A percentile compares a stretch with the other conserved stretches of the same genome.
phyloP scores from a whole-genome alignment of 441 rosid genomes.

The Mallotus japonicus region DNA sequence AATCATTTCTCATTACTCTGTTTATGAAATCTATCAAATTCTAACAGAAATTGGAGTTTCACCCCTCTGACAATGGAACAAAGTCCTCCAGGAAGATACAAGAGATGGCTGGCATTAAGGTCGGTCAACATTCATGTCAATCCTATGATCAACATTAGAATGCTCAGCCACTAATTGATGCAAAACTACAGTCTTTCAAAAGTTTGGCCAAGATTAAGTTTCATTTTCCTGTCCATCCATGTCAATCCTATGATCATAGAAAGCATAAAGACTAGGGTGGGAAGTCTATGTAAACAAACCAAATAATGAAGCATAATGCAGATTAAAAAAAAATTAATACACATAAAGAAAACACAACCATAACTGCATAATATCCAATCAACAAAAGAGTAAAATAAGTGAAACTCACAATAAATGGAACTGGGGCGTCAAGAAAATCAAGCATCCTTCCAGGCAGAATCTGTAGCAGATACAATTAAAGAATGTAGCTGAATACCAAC shows the following conservation, averaged over 20 bases:
- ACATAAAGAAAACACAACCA: background rate
- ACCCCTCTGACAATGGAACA: background rate
- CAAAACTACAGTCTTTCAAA: background rate
- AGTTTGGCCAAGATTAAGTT: background rate
- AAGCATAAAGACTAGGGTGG: background rate
- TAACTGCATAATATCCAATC: constrained; percentile 7
- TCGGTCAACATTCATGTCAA: background rate
- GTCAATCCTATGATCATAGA: background rate
- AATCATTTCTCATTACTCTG: background rate
- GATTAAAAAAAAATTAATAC: background rate
- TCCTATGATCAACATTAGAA: constrained; percentile 1
- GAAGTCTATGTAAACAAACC: background rate
- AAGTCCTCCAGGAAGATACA: background rate
- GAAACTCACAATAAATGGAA: constrained; percentile 88
- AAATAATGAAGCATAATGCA: background rate
- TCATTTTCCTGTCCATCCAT: background rate
- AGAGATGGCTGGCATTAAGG: background rate
- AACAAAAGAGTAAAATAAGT: constrained; percentile 13
- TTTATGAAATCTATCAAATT: background rate
- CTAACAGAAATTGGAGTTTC: background rate
- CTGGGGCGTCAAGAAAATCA: constrained; percentile 99
- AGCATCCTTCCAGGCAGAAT: constrained; percentile 82
- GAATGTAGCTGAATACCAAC: constrained; percentile 15
- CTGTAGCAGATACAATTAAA: constrained; percentile 38
- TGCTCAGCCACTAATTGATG: background rate